These are phyloP conservation scores for Dionaea muscipula DNA, from an alignment of 179 eudicot species.

Conservation along the genomic window DNA sequence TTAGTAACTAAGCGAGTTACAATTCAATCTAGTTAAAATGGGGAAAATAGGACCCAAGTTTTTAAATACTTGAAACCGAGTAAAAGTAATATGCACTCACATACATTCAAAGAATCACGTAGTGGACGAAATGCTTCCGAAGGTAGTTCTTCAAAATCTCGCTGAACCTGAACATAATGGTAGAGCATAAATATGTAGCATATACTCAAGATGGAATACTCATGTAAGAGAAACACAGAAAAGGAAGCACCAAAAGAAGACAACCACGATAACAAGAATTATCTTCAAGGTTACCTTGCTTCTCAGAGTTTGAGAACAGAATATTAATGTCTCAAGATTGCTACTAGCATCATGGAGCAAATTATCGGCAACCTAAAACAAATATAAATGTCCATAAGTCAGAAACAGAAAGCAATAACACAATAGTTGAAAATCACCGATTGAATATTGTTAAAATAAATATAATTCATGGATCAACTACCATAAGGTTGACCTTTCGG, in stretches of 20 bases:
- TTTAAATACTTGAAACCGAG: not conserved
- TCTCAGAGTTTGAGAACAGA: slow-evolving; percentile 94
- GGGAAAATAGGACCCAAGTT: not conserved
- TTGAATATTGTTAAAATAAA: too few species aligned
- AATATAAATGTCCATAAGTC: slow-evolving; percentile 3
- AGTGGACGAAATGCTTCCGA: slow-evolving; percentile 83
- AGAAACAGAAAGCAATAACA: not conserved
- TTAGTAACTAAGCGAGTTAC: too few species aligned
- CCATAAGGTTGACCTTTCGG: too few species aligned
- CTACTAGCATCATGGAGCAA: slow-evolving; percentile 84
- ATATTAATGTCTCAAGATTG: slow-evolving; percentile 78
- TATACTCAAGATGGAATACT: not conserved
- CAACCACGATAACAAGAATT: not conserved
- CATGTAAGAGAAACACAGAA: not conserved
- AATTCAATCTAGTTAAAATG: too few species aligned
- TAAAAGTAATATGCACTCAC: slow-evolving; percentile 9
- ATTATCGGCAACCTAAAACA: slow-evolving; percentile 78
- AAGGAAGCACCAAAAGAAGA: slow-evolving; percentile 11
- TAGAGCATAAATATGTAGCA: slow-evolving; percentile 1
- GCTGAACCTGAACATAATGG: slow-evolving; percentile 52
- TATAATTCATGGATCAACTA: too few species aligned
- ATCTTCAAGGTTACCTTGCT: slow-evolving; percentile 58
- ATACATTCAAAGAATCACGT: slow-evolving; percentile 78
- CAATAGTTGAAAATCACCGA: not conserved
- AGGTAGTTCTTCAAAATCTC: slow-evolving; percentile 96